Percentiles rank a stretch among this genome's conserved stretches.
phyloP scores from a whole-genome alignment of 106 monocot species.

The Platanthera guangdongensis region DNA sequence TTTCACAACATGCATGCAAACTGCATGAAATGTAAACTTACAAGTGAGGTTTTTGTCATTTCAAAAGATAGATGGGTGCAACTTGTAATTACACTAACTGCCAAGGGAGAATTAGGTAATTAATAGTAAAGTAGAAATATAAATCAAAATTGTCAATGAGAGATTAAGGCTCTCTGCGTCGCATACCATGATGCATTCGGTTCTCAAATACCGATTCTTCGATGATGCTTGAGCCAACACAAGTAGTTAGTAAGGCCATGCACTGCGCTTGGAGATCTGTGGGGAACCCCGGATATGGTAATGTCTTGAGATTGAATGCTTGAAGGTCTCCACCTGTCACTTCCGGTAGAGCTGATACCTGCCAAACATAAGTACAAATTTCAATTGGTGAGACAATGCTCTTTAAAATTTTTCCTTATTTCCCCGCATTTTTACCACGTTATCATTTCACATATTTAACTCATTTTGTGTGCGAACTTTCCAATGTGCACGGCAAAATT shows the following conservation, averaged over 20 bases:
- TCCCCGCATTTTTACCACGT: too few relatives aligned
- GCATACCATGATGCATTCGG: constrained; percentile 51
- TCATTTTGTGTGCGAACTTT: too few relatives aligned
- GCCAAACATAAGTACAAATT: background rate
- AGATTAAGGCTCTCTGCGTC: background rate
- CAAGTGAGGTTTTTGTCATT: too few relatives aligned
- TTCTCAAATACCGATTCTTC: constrained; percentile 49
- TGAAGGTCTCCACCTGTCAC: constrained; percentile 20
- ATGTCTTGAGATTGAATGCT: constrained; percentile 34
- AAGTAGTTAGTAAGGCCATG: constrained; percentile 43
- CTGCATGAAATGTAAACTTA: too few relatives aligned
- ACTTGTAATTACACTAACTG: too few relatives aligned
- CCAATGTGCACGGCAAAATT: too few relatives aligned
- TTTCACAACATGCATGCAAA: too few relatives aligned
- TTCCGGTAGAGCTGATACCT: constrained; percentile 29
- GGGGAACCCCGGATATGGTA: constrained; percentile 44
- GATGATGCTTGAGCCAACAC: constrained; percentile 30
- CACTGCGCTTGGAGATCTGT: constrained; percentile 53
- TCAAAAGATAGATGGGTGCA: too few relatives aligned
- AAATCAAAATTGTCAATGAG: background rate
- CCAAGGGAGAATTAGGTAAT: too few relatives aligned
- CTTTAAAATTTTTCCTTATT: too few relatives aligned
- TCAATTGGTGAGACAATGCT: background rate
- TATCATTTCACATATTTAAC: too few relatives aligned
- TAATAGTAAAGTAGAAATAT: background rate